Percentiles rank a stretch among this genome's conserved stretches.
Evolutionary conservation across 2,329 filamentous ascomycete genomes (phyloP).

Genomic region (Zasmidium angulare): DNA sequence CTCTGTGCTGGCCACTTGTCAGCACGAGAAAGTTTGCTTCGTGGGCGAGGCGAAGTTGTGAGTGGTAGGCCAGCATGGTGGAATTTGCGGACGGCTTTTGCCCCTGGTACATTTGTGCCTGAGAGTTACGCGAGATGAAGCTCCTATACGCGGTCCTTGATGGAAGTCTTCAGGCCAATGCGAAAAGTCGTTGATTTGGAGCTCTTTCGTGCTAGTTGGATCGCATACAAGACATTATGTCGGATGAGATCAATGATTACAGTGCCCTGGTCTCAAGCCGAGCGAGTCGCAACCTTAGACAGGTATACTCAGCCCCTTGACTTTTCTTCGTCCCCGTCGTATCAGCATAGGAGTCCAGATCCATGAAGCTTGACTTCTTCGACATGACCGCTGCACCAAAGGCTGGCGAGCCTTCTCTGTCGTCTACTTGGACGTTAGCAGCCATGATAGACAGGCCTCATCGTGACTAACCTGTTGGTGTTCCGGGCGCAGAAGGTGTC

Average conservation of each 20-base stretch:
- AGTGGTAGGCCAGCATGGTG: background rate
- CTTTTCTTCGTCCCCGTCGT: background rate
- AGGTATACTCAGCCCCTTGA: background rate
- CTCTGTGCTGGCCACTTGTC: constrained; percentile 32
- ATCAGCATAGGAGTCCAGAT: background rate
- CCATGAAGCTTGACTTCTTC: background rate
- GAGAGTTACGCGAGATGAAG: too few relatives aligned
- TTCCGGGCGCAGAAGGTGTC: background rate
- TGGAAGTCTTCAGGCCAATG: too few relatives aligned
- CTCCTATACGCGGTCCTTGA: too few relatives aligned
- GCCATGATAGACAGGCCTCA: background rate
- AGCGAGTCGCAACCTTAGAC: background rate
- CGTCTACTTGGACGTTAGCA: background rate
- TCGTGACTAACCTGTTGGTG: background rate
- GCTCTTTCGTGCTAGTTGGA: too few relatives aligned
- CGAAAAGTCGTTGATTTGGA: too few relatives aligned
- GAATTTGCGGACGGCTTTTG: too few relatives aligned
- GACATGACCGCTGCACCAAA: background rate
- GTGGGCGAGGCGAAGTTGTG: constrained; percentile 7
- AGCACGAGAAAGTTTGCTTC: constrained; percentile 32
- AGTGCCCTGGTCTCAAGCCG: background rate
- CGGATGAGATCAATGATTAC: background rate
- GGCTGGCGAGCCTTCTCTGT: background rate
- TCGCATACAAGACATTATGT: too few relatives aligned
- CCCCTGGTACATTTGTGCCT: too few relatives aligned